Conservation (phyloP, 83 land plant genomes). For the Thuja plicata region DNA sequence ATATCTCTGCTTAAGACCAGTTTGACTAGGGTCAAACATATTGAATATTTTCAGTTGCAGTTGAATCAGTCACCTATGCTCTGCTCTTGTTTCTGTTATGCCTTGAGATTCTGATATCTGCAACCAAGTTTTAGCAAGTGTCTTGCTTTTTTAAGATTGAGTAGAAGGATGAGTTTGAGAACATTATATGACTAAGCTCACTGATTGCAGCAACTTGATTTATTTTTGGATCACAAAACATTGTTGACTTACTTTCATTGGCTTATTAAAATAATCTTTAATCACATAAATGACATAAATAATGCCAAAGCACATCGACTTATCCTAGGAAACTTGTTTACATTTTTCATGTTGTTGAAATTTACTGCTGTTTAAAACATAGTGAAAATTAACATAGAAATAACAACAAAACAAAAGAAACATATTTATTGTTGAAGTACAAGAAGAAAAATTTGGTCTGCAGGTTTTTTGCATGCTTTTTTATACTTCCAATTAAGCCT, state of each 20-base stretch:
- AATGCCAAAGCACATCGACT: background rate
- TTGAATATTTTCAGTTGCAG: too few relatives aligned
- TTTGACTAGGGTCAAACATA: too few relatives aligned
- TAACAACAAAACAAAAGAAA: background rate
- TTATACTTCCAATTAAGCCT: background rate
- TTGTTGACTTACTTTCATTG: background rate
- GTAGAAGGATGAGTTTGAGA: too few relatives aligned
- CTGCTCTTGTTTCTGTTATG: too few relatives aligned
- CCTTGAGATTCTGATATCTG: too few relatives aligned
- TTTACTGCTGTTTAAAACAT: background rate
- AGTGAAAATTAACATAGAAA: background rate
- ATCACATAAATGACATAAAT: background rate
- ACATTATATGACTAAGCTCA: too few relatives aligned
- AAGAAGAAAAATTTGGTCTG: background rate
- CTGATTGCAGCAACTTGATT: too few relatives aligned
- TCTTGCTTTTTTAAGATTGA: too few relatives aligned
- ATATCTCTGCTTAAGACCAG: too few relatives aligned
- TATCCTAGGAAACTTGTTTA: background rate
- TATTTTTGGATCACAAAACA: too few relatives aligned
- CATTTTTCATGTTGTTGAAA: background rate
- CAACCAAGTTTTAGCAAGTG: too few relatives aligned
- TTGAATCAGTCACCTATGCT: too few relatives aligned
- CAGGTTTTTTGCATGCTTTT: background rate
- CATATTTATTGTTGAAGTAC: background rate
- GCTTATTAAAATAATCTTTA: background rate